phyloP scores from a whole-genome alignment of 1,284 basidiomycete species.

The Cutaneotrichosporon sp. region DNA sequence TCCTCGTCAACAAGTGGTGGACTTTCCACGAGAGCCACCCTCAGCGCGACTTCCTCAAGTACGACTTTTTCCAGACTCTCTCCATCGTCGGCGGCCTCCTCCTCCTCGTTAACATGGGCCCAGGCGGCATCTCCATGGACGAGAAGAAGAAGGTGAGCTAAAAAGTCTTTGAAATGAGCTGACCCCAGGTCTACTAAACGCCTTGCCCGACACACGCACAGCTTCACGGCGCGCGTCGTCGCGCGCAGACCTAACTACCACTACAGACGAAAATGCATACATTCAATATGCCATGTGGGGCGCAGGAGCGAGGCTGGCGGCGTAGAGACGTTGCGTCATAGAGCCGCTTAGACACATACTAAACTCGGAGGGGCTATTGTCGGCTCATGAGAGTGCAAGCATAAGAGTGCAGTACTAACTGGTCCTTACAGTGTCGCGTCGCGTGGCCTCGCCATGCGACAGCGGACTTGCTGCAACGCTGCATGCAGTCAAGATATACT shows the following conservation, averaged over 20 bases:
- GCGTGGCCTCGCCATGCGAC: background rate
- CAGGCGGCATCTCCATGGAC: constrained; percentile 93
- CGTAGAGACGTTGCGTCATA: background rate
- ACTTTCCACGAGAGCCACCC: constrained; percentile 87
- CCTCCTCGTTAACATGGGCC: constrained; percentile 96
- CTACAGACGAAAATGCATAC: background rate
- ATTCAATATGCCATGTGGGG: background rate
- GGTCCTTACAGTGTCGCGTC: background rate
- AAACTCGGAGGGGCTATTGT: too few relatives aligned
- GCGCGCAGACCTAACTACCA: background rate
- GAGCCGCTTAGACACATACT: too few relatives aligned
- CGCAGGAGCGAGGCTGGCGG: background rate
- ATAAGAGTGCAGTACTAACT: background rate
- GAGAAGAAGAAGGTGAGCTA: constrained; percentile 83
- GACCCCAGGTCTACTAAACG: constrained; percentile 2
- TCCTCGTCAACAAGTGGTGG: constrained; percentile 99
- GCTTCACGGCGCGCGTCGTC: background rate
- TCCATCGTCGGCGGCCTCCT: constrained; percentile 97
- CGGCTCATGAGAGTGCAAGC: background rate
- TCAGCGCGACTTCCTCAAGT: constrained; percentile 96
- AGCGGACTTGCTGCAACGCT: too few relatives aligned
- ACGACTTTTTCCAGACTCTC: constrained; percentile 71
- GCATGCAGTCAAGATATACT: too few relatives aligned
- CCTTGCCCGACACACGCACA: background rate
- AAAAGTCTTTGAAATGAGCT: background rate